Percentiles rank a stretch among this genome's conserved stretches.
Evolutionary conservation across 2,329 filamentous ascomycete species (phyloP).

Genomic region (Pseudofabraea citricarpa): DNA sequence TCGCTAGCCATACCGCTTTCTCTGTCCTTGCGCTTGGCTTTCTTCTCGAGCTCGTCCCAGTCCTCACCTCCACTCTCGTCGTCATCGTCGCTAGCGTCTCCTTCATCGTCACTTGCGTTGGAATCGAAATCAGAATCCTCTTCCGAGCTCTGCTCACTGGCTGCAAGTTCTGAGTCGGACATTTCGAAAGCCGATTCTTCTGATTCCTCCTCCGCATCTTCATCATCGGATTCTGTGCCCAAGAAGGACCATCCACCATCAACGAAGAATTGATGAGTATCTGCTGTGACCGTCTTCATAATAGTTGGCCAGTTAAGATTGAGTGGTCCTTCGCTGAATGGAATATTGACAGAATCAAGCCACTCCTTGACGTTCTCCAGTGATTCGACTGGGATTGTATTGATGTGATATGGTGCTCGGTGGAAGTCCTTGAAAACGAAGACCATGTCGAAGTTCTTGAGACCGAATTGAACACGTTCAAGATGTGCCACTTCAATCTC

Average conservation of each 20-base stretch:
- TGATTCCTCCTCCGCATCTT: constrained; percentile 71
- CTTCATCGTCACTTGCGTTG: constrained; percentile 77
- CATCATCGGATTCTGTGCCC: constrained; percentile 80
- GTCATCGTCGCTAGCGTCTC: constrained; percentile 66
- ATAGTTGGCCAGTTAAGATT: constrained; percentile 99
- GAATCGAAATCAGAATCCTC: constrained; percentile 93
- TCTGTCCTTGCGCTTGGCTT: constrained; percentile 80
- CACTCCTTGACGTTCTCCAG: constrained; percentile 96
- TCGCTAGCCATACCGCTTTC: constrained; percentile 65
- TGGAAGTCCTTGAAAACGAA: constrained; percentile 98
- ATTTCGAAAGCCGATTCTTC: constrained; percentile 94
- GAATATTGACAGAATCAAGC: constrained; percentile 92
- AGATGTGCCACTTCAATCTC: constrained; percentile 96
- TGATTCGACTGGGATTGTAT: constrained; percentile 94
- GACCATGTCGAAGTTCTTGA: constrained; percentile 98
- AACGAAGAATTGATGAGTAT: constrained; percentile 90
- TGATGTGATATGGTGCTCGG: constrained; percentile 86
- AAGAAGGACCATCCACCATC: constrained; percentile 97
- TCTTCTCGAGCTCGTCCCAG: constrained; percentile 92
- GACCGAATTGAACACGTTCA: constrained; percentile 90
- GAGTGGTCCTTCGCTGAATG: constrained; percentile 88
- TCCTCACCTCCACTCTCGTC: constrained; percentile 81
- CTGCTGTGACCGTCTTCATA: constrained; percentile 96
- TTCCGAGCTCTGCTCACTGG: constrained; percentile 72
- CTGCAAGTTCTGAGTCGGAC: constrained; percentile 72